These are phyloP conservation scores for Melanopsichium pennsylvanicum DNA, from an alignment of 1,284 basidiomycete species.

Conservation along the genomic window DNA sequence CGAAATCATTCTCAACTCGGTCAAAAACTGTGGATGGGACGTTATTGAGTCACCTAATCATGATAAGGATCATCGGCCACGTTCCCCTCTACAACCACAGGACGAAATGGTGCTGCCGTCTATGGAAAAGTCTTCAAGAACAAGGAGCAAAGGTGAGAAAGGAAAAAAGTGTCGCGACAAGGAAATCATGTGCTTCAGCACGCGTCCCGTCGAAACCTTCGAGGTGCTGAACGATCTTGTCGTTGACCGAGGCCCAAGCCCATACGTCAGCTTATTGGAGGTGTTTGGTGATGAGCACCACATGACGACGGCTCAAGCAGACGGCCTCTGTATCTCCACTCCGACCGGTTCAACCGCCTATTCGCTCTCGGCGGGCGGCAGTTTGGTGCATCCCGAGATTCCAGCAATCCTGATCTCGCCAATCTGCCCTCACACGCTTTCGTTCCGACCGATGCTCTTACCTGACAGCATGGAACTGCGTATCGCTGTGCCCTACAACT, in stretches of 20 bases:
- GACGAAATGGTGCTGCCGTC: conserved; percentile 24
- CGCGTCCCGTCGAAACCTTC: conserved; percentile 92
- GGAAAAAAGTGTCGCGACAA: conserved; percentile 75
- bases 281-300: conserved; percentile 98
- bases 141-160: conserved; percentile 73
- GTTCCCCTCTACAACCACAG: conserved; percentile 19
- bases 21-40: conserved; percentile 61
- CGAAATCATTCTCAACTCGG: conserved; percentile 61
- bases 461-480: conserved; percentile 98
- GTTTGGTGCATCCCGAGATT: conserved; percentile 96
- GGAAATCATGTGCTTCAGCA: conserved; percentile 97
- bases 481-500: conserved; percentile 98
- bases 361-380: conserved; percentile 91
- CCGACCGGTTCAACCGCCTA: conserved; percentile 99
- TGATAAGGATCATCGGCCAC: conserved; percentile 9
- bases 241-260: conserved; percentile 96
- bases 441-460: conserved; percentile 93
- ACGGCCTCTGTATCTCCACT: conserved; percentile 93
- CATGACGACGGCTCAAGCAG: conserved; percentile 98
- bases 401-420: conserved; percentile 95
- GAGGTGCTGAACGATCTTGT: conserved; percentile 98
- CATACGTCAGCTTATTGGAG: conserved; percentile 94
- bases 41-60: conserved; percentile 51
- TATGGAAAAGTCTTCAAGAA: conserved; percentile 64
- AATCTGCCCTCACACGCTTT: conserved; percentile 97